Evolutionary conservation across 2,329 filamentous ascomycete species (phyloP), one percentile per base, ranked within the genome.

Genomic region (Elsinoe perseae): DNA sequence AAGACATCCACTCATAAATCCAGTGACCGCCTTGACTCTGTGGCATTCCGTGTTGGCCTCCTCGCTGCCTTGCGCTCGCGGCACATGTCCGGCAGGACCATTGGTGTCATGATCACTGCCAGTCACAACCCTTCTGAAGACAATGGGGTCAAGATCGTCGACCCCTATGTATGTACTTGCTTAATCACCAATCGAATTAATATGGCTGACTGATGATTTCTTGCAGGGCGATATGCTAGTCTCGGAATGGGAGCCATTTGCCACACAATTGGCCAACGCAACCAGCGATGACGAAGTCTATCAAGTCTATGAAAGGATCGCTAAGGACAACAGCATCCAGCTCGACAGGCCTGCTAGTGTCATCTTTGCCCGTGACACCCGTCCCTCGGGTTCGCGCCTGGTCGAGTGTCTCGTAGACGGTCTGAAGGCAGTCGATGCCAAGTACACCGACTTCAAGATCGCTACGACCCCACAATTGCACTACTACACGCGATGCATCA

Each of bases 381-480:
- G 93, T 61, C 89, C 92, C 54, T 97, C 92, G 6, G 93, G 93
- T 54, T 87, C 89, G 64, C 85, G 82, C 57, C 84, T 98, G 23
- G 87, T 91, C 27, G 78, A 81, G 36, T 87, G 91, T 58, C 81
- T 97, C 50, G 80, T 84, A 58, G 86, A 89, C 66, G 89, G 89
- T 16, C 77, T 97, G 61, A 83, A 85, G 59, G 88, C 88, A 53
- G 85, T 86, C 46, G 80, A 81, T 56, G 83, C 86, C 56, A 82
- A 89, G 59, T 85, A 82, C 68, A 83, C 83, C 67, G 92, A 97
- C 76, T 92, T 85, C 75, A 93, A 92, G 73, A 85, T 91, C 69
- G 78, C 96, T 66, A 97, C 93, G 10, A 98, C 93, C 2, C 93
- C 93, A n/a, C 93, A 97, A 75, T 80, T 98, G 58, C 93, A 98